phyloP scores from a whole-genome alignment of 805 yeast species.

The Nakazawaea ernobii region DNA sequence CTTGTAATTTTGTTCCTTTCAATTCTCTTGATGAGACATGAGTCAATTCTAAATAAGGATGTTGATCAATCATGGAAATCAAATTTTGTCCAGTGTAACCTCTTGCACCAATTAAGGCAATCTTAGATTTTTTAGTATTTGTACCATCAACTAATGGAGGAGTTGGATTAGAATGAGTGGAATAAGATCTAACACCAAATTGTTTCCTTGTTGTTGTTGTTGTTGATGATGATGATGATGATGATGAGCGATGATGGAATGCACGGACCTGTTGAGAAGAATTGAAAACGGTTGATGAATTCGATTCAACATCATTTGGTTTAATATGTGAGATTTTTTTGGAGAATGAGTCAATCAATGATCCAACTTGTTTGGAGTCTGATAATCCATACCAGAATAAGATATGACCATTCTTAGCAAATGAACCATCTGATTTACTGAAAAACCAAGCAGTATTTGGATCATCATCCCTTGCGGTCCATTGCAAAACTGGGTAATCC shows the following conservation, averaged over 20 bases:
- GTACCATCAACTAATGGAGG: conserved; percentile 66
- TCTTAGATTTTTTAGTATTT: conserved; percentile 58
- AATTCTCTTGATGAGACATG: conserved; percentile 97
- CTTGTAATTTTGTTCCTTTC: conserved; percentile 78
- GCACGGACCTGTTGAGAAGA: conserved; percentile 46
- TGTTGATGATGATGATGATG: too few species aligned
- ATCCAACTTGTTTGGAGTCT: conserved; percentile 54
- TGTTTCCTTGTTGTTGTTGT: conserved; percentile 23
- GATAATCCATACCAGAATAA: conserved; percentile 92
- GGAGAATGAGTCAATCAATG: conserved; percentile 55
- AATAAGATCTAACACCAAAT: conserved; percentile 20
- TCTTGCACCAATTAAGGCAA: conserved; percentile 97
- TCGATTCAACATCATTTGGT: conserved; percentile 22
- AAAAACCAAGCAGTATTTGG: conserved; percentile 90
- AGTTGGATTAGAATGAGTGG: conserved; percentile 51
- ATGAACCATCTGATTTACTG: conserved; percentile 90
- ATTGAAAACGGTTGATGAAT: conserved; percentile 37
- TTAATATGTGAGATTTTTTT: conserved; percentile 29
- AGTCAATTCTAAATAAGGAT: conserved; percentile 80
- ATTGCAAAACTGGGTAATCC: conserved; percentile 69
- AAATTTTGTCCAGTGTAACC: conserved; percentile 96
- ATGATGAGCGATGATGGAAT: too few species aligned
- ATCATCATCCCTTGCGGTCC: conserved; percentile 90
- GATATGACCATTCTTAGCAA: conserved; percentile 80
- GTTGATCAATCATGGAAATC: conserved; percentile 78